Percentiles rank a stretch among this genome's conserved stretches.
These are phyloP conservation scores for Trichomonascus vanleenenianus DNA, from an alignment of 805 yeast genomes.

Conservation along the genomic window DNA sequence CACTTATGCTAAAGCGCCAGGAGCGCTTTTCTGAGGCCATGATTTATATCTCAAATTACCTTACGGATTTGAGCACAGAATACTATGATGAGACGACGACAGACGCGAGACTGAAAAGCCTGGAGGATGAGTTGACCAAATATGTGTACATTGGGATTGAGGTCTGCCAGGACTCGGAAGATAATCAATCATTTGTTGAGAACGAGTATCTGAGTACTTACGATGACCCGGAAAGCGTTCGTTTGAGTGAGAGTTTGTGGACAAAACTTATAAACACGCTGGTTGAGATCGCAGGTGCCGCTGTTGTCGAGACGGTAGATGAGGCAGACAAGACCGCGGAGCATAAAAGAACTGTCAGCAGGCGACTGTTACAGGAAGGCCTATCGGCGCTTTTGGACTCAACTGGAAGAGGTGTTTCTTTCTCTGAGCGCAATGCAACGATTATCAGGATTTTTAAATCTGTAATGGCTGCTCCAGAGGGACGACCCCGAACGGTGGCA, in stretches of 20 bases:
- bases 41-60: slow-evolving; percentile 24
- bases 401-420: slow-evolving; percentile 26
- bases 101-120: not conserved
- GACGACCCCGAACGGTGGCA: slow-evolving; percentile 44
- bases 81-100: slow-evolving; percentile 4
- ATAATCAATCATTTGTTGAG: not conserved
- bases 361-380: slow-evolving; percentile 13
- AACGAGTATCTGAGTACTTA: not conserved
- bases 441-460: slow-evolving; percentile 48
- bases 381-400: slow-evolving; percentile 25
- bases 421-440: slow-evolving; percentile 26
- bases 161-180: slow-evolving; percentile 15
- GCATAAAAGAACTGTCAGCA: slow-evolving; percentile 4
- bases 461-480: slow-evolving; percentile 26
- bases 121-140: slow-evolving; percentile 8
- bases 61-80: slow-evolving; percentile 14
- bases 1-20: slow-evolving; percentile 19
- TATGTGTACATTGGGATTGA: slow-evolving; percentile 19
- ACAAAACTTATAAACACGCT: slow-evolving; percentile 33
- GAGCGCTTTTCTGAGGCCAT: slow-evolving; percentile 23
- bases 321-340: slow-evolving; percentile 19
- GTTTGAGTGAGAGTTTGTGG: slow-evolving; percentile 26
- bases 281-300: slow-evolving; percentile 21
- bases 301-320: slow-evolving; percentile 21
- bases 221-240: slow-evolving; percentile 1